These are phyloP conservation scores for Butyriboletus appendiculatus DNA, from an alignment of 1,284 basidiomycete species.

Conservation along the genomic window DNA sequence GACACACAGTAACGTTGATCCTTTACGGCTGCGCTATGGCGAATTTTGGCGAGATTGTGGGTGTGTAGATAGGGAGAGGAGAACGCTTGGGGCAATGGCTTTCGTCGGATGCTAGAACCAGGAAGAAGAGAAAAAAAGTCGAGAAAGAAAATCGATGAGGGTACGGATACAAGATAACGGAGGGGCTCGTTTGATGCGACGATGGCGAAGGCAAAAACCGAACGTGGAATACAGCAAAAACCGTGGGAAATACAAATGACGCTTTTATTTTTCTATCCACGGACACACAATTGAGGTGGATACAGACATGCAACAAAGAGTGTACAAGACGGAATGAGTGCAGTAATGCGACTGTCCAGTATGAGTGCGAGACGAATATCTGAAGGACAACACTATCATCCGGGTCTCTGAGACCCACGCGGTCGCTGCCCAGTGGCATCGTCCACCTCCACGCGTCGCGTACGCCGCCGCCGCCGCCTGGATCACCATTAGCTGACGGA, in stretches of 20 bases:
- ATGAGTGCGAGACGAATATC: neutral
- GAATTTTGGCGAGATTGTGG: constrained; percentile 24
- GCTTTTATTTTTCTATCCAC: neutral
- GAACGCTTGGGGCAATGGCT: constrained; percentile 13
- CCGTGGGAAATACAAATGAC: constrained; percentile 28
- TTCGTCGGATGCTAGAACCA: constrained; percentile 28
- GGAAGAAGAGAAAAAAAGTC: constrained; percentile 9
- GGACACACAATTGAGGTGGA: neutral
- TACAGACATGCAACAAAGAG: neutral
- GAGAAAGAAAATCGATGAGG: constrained; percentile 35
- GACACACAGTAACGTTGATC: constrained; percentile 21
- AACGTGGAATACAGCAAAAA: constrained; percentile 30
- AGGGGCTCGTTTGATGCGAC: constrained; percentile 34
- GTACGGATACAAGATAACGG: constrained; percentile 38
- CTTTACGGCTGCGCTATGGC: constrained; percentile 21
- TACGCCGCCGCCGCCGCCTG: constrained; percentile 44
- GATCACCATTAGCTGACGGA: constrained; percentile 6
- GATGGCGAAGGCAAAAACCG: constrained; percentile 35
- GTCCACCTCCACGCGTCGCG: constrained; percentile 19
- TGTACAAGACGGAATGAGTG: neutral
- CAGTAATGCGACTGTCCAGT: constrained; percentile 1
- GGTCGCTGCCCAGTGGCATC: constrained; percentile 2
- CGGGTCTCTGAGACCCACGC: neutral
- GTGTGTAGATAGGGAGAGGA: neutral
- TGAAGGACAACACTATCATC: neutral